phyloP scores from a whole-genome alignment of 192 early-diverging fungal genomes.

The Coemansia sp. region DNA sequence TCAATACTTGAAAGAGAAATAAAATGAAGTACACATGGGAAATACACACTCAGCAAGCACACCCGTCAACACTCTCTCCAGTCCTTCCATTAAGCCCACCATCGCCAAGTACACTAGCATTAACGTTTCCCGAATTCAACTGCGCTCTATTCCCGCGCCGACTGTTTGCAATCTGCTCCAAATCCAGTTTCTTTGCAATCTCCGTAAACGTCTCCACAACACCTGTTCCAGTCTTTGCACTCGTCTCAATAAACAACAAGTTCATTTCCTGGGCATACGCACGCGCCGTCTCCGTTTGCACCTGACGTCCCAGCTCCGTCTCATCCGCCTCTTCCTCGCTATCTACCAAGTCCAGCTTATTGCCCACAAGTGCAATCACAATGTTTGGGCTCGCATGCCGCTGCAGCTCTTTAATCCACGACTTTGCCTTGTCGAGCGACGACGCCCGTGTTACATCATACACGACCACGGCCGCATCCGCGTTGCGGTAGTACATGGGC shows the following conservation, averaged over 20 bases:
- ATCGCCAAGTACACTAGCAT: constrained; percentile 45
- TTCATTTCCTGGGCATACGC: constrained; percentile 79
- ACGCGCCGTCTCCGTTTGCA: constrained; percentile 72
- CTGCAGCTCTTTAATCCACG: constrained; percentile 96
- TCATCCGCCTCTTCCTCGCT: constrained; percentile 16
- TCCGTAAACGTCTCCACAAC: constrained; percentile 91
- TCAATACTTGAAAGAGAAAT: constrained; percentile 29
- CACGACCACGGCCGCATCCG: constrained; percentile 94
- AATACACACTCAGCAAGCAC: constrained; percentile 49
- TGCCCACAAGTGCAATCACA: constrained; percentile 94
- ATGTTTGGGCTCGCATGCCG: constrained; percentile 93
- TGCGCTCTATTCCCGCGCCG: constrained; percentile 27
- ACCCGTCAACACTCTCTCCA: constrained; percentile 16
- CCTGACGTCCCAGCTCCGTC: constrained; percentile 54
- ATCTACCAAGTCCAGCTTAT: constrained; percentile 85
- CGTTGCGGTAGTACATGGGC: constrained; percentile 98
- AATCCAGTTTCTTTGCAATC: constrained; percentile 60
- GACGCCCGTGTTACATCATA: constrained; percentile 89
- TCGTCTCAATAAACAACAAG: constrained; percentile 87
- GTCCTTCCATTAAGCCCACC: constrained; percentile 14
- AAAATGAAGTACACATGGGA: constrained; percentile 12
- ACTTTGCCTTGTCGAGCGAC: constrained; percentile 89
- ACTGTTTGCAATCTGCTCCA: constrained; percentile 43
- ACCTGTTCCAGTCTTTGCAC: constrained; percentile 80
- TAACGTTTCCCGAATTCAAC: constrained; percentile 53